Percentiles rank a stretch among this genome's conserved stretches.
Evolutionary conservation across 1,284 basidiomycete species (phyloP).

Genomic region (Pholiota adiposa): DNA sequence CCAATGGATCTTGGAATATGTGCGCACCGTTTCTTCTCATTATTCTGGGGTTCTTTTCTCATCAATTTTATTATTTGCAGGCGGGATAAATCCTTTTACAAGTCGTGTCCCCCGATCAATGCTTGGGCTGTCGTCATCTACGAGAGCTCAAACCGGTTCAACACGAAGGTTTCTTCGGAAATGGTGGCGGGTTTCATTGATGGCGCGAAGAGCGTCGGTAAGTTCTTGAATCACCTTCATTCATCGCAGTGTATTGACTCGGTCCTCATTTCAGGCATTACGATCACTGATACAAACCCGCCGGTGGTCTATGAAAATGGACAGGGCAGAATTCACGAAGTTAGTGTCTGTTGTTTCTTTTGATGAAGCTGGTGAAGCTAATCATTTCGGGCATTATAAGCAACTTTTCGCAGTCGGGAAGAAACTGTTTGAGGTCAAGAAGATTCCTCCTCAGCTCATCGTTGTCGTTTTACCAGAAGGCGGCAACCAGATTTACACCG

Average conservation of each 20-base stretch:
- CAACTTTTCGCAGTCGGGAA: constrained; percentile 37
- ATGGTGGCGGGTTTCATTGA: constrained; percentile 42
- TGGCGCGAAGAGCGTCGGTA: constrained; percentile 23
- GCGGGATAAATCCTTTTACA: constrained; percentile 32
- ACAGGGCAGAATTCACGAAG: constrained; percentile 14
- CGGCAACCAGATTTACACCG: constrained; percentile 72
- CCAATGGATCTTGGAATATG: constrained; percentile 75
- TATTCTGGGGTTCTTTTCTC: constrained; percentile 20
- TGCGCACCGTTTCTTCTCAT: constrained; percentile 26
- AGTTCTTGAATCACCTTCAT: neutral
- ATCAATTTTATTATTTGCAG: constrained; percentile 42
- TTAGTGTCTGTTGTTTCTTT: constrained; percentile 2
- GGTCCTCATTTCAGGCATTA: constrained; percentile 16
- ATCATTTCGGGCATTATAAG: constrained; percentile 47
- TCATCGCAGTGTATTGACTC: neutral
- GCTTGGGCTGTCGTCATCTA: constrained; percentile 66
- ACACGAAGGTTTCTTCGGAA: constrained; percentile 41
- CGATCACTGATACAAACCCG: constrained; percentile 15
- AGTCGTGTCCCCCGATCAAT: constrained; percentile 49
- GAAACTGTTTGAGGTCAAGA: constrained; percentile 43
- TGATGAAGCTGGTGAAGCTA: too few relatives aligned
- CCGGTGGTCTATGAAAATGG: constrained; percentile 18
- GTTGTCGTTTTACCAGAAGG: constrained; percentile 73
- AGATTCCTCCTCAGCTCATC: constrained; percentile 56
- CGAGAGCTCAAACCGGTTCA: constrained; percentile 57